A percentile compares a stretch with the other conserved stretches of the same genome.
phyloP scores from a whole-genome alignment of 2,329 filamentous ascomycete genomes.

The Colletotrichum chrysophilum region DNA sequence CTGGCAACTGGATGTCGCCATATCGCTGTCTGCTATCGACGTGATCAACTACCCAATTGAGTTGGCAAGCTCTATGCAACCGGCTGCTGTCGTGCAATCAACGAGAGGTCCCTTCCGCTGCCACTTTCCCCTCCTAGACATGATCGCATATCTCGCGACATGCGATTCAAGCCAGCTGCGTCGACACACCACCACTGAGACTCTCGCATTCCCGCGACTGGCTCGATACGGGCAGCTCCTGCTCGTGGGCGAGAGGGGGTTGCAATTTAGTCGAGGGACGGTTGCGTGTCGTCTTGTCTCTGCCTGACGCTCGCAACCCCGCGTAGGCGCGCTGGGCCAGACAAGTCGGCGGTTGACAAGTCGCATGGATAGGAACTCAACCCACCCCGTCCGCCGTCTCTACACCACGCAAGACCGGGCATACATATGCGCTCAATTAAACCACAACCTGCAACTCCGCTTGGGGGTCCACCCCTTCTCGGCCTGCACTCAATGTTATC shows the following conservation, averaged over 20 bases:
- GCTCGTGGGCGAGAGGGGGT: neutral
- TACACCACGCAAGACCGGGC: neutral
- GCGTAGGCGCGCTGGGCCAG: neutral
- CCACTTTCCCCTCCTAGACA: neutral
- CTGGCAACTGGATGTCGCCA: neutral
- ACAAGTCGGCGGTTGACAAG: neutral
- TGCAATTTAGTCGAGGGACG: neutral
- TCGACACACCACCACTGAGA: neutral
- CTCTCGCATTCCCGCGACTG: neutral
- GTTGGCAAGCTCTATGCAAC: neutral
- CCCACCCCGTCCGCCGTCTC: neutral
- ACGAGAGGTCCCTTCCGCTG: neutral
- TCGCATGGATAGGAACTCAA: neutral
- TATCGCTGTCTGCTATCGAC: neutral
- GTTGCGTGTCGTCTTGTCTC: constrained; percentile 2
- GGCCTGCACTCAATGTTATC: neutral
- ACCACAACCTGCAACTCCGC: neutral
- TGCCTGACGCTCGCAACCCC: neutral
- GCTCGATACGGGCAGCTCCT: neutral
- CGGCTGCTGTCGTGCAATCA: neutral
- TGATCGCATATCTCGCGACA: neutral
- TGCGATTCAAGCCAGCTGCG: neutral
- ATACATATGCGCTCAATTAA: neutral
- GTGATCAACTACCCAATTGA: neutral
- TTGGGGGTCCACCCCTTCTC: neutral